A percentile compares a stretch with the other conserved stretches of the same genome.
Conservation (phyloP, 139 green algal species). For the Closterium sp. region DNA sequence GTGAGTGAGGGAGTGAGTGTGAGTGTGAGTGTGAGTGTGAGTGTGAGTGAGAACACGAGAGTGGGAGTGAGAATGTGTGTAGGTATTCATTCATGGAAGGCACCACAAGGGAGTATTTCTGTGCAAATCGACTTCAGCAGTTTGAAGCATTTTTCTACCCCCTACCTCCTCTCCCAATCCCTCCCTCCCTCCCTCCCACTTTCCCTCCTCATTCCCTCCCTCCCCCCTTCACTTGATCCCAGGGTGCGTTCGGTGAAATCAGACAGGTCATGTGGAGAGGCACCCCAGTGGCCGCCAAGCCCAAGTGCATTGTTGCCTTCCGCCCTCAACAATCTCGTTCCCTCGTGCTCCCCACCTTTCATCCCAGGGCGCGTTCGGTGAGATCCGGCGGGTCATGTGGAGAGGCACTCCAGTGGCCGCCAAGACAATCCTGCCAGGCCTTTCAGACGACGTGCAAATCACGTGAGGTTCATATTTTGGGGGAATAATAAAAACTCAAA, state of each 20-base stretch:
- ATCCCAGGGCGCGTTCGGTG: conserved; percentile 54
- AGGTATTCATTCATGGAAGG: too few relatives aligned
- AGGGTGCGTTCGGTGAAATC: background rate
- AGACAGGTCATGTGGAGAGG: too few relatives aligned
- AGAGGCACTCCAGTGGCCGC: conserved; percentile 55
- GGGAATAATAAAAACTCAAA: too few relatives aligned
- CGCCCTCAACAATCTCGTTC: background rate
- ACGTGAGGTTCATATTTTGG: conserved; percentile 3
- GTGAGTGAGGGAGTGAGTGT: too few relatives aligned
- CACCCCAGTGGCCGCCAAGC: too few relatives aligned
- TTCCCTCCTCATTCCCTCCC: background rate
- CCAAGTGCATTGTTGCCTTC: background rate
- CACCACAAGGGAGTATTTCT: too few relatives aligned
- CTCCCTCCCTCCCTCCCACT: background rate
- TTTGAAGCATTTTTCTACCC: background rate
- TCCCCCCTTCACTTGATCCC: background rate
- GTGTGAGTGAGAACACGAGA: too few relatives aligned
- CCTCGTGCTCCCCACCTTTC: background rate
- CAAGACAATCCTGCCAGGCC: conserved; percentile 48
- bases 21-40: too few relatives aligned
- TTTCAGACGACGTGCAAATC: conserved; percentile 39
- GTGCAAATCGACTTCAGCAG: too few relatives aligned
- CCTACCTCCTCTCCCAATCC: background rate
- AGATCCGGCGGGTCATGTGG: conserved; percentile 55
- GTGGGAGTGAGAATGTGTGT: too few relatives aligned